Evolutionary conservation across 371 early-diverging fungal genomes (phyloP).

Genomic region (Mortierella sp.): DNA sequence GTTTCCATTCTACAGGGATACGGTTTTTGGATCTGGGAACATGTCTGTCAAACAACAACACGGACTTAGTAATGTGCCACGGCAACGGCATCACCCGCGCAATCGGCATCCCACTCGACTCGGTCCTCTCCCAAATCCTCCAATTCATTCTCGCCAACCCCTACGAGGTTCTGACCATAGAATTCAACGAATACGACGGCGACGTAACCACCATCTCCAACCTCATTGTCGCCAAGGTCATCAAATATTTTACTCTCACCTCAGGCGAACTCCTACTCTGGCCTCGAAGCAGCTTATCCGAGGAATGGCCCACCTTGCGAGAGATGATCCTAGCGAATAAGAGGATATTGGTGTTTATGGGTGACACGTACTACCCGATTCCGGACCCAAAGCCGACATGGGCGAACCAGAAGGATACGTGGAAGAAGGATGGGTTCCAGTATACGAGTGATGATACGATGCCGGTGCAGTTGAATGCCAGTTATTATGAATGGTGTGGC

Average conservation of each 20-base stretch:
- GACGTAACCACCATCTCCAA: conserved; percentile 14
- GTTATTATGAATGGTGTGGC: conserved; percentile 35
- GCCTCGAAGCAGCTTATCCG: conserved; percentile 13
- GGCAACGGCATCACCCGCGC: conserved; percentile 43
- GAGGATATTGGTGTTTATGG: conserved; percentile 54
- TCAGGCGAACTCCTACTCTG: conserved; percentile 32
- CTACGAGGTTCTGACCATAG: conserved; percentile 51
- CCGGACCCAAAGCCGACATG: conserved; percentile 43
- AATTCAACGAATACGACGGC: conserved; percentile 58
- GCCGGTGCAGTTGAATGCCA: conserved; percentile 37
- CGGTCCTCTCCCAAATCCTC: conserved; percentile 29
- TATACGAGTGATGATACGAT: conserved; percentile 25
- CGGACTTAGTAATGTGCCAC: conserved; percentile 48
- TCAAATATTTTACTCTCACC: conserved; percentile 43
- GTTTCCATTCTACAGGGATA: conserved; percentile 32
- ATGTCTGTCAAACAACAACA: conserved; percentile 45
- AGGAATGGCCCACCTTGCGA: conserved; percentile 53
- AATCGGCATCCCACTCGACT: conserved; percentile 36
- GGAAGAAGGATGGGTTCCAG: conserved; percentile 49
- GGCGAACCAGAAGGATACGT: conserved; percentile 49
- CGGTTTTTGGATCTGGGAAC: conserved; percentile 54
- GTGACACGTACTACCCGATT: conserved; percentile 27
- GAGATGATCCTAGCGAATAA: conserved; percentile 55
- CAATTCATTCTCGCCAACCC: conserved; percentile 40
- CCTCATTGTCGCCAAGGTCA: conserved; percentile 27